These are phyloP conservation scores for Tremellales sp. DNA, from an alignment of 1,284 basidiomycete species.

Conservation along the genomic window DNA sequence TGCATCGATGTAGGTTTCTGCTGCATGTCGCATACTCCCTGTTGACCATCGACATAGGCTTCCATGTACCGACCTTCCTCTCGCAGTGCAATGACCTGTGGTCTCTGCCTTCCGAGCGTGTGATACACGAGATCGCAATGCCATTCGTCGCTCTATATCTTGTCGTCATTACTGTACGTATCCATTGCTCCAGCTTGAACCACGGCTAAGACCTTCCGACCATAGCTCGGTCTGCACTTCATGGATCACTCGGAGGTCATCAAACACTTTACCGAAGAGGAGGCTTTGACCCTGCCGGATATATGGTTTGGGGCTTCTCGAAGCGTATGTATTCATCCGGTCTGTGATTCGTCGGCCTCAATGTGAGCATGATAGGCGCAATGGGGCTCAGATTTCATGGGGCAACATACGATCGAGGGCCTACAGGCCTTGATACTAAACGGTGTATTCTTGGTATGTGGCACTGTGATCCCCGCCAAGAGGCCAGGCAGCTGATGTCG, in stretches of 20 bases:
- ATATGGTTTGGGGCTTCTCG: constrained; percentile 44
- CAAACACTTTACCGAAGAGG: constrained; percentile 42
- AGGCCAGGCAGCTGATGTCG: not conserved
- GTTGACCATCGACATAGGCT: constrained; percentile 19
- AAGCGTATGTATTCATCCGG: constrained; percentile 25
- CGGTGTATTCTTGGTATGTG: constrained; percentile 46
- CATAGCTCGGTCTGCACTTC: constrained; percentile 46
- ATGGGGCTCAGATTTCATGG: constrained; percentile 49
- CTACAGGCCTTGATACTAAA: constrained; percentile 45
- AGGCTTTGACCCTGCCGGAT: constrained; percentile 40
- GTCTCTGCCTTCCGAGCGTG: constrained; percentile 39
- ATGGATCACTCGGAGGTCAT: constrained; percentile 42
- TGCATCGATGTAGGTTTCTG: constrained; percentile 44
- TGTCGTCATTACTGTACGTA: constrained; percentile 43
- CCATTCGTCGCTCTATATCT: constrained; percentile 47
- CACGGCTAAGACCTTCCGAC: not conserved
- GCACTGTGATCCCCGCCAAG: not conserved
- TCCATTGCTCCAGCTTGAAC: not conserved
- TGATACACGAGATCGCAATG: constrained; percentile 44
- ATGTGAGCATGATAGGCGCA: constrained; percentile 23
- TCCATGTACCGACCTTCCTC: constrained; percentile 48
- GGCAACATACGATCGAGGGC: constrained; percentile 44
- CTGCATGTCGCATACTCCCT: not conserved
- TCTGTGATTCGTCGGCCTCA: not conserved
- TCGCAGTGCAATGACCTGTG: constrained; percentile 47